Conservation (phyloP, 2,329 filamentous ascomycete species). For the Botrytis galanthina region DNA sequence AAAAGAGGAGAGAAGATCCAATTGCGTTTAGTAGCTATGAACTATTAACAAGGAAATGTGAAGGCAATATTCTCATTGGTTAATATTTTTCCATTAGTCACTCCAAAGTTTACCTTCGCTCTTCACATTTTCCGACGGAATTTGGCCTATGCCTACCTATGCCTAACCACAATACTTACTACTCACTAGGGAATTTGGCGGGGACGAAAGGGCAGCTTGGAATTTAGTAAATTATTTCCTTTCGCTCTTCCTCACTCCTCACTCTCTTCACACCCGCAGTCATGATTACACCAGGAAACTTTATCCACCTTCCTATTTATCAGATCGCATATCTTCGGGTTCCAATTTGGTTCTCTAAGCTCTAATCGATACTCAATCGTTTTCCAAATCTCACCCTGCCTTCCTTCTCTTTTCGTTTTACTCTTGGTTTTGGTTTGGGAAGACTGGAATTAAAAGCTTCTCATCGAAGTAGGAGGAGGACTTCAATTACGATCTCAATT, state of each 20-base stretch:
- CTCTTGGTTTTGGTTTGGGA: slow-evolving; percentile 12
- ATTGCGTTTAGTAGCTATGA: background rate
- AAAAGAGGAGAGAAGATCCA: background rate
- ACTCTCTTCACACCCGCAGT: slow-evolving; percentile 13
- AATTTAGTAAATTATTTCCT: slow-evolving; percentile 15
- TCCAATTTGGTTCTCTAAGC: slow-evolving; percentile 13
- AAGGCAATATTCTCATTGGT: background rate
- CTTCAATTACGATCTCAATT: slow-evolving; percentile 24
- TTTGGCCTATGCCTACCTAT: slow-evolving; percentile 13
- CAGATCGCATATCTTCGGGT: slow-evolving; percentile 12
- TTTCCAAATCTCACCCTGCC: slow-evolving; percentile 2
- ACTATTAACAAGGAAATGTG: background rate
- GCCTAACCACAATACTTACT: slow-evolving; percentile 3
- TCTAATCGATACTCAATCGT: slow-evolving; percentile 15
- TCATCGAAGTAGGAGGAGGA: slow-evolving; percentile 18
- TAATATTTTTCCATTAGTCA: background rate
- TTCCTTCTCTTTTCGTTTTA: slow-evolving; percentile 7
- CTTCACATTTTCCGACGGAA: slow-evolving; percentile 10
- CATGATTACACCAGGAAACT: slow-evolving; percentile 22
- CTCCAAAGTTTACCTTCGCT: background rate
- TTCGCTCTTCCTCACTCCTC: slow-evolving; percentile 6
- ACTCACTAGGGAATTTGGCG: slow-evolving; percentile 12
- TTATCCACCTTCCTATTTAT: slow-evolving; percentile 5
- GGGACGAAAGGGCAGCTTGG: slow-evolving; percentile 14
- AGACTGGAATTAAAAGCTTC: slow-evolving; percentile 17